Base-by-base conservation (phyloP, 495 filamentous ascomycete species). In the Staphylotrichum tortipilum region DNA sequence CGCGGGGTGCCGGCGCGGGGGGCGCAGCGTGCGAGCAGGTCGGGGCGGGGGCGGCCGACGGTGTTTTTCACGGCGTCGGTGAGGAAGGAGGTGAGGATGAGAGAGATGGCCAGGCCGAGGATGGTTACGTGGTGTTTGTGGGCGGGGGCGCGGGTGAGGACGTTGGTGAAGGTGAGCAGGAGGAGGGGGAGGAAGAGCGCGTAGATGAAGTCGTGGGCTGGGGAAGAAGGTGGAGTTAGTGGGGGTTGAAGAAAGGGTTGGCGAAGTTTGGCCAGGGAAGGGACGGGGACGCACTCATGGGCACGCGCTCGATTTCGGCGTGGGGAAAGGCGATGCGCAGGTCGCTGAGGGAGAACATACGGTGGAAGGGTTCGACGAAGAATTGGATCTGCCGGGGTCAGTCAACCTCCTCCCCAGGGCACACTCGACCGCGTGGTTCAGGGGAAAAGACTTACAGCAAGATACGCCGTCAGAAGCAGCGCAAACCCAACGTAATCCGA, bases 21-120 rank as follows among this genome's bases (percentile, higher is more conserved):
- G 48, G 85, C 80, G 67, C 92, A 98, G n/a, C 92, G 81, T 3
- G 82, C 80, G 29, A 98, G 79, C 11, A 98, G 68, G 62, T 99
- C 92, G 6, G 92, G 92, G 6, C 92, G 80, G 17, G 94, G 90
- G 15, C 94, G 76, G 15, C 92, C 92, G 34, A 94, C 87, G 0
- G 82, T 77, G 62, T 97, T 96, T 61, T 99, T 99, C 50, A 97
- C 74, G 0, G 91, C 69, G 57, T 97, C 94, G 44, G 94, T 96
- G 9, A 97, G 71, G 63, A 95, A 83, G 2, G 78, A 75, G 2
- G 88, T 84, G 17, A 96, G 74, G 64, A 88, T 76, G 17, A 96
- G 62, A 42, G 85, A 78, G 49, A 89, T 86, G 15, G 82, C 66
- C 29, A 97, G 77, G 5, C 88, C 86, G 4, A 99, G 79, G 24